phyloP scores from a whole-genome alignment of 1,139 yeast species.

The Meyerozyma sp. region DNA sequence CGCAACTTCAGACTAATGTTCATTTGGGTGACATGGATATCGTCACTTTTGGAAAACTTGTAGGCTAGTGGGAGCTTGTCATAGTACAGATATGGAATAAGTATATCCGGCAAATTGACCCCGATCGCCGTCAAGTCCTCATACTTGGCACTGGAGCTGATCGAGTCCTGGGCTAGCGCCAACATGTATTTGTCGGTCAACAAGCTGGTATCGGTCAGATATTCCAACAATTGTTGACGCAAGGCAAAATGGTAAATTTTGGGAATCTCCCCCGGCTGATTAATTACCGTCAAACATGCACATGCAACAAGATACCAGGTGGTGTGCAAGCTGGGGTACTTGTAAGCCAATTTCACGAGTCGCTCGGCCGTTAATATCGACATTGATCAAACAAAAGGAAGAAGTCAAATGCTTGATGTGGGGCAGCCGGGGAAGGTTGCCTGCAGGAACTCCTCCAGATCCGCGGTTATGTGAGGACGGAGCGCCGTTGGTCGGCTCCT shows the following conservation, averaged over 20 bases:
- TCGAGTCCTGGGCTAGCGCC: conserved; percentile 36
- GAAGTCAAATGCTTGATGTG: background rate
- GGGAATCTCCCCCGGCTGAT: conserved; percentile 78
- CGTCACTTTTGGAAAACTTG: conserved; percentile 29
- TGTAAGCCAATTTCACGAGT: conserved; percentile 52
- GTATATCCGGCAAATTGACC: conserved; percentile 39
- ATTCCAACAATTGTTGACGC: conserved; percentile 41
- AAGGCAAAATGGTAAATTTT: conserved; percentile 69
- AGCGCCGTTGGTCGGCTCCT: no score
- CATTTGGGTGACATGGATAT: conserved; percentile 32
- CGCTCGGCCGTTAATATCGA: conserved; percentile 55
- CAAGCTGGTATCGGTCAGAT: conserved; percentile 18
- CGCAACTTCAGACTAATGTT: conserved; percentile 55
- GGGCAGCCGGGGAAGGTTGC: no score
- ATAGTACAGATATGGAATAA: conserved; percentile 37
- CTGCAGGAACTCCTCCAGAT: background rate
- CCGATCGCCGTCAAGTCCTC: conserved; percentile 40
- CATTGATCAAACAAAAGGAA: background rate
- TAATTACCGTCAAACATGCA: conserved; percentile 76
- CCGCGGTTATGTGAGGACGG: background rate
- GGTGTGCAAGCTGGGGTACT: conserved; percentile 37
- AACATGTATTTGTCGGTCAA: conserved; percentile 27
- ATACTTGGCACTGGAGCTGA: conserved; percentile 33
- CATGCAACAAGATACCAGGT: conserved; percentile 79
- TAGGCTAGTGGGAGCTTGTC: conserved; percentile 35